A percentile compares a stretch with the other conserved stretches of the same genome.
phyloP scores from a whole-genome alignment of 2,329 filamentous ascomycete species.

The Hansfordia pulvinata region DNA sequence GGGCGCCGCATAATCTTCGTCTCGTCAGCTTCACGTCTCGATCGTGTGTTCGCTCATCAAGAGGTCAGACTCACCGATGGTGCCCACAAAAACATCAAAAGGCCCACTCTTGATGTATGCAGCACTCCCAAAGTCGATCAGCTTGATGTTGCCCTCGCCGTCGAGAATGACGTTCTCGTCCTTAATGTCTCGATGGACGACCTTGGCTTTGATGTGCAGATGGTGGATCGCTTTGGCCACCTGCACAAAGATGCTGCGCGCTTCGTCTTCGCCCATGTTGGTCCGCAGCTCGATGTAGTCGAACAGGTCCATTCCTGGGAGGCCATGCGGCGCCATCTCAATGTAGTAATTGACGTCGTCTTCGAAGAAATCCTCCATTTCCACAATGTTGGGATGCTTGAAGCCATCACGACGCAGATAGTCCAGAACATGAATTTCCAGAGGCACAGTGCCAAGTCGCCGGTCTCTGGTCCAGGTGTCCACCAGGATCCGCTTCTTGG shows the following conservation, averaged over 20 bases:
- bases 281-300: constrained; percentile 95
- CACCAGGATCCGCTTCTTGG: constrained; percentile 88
- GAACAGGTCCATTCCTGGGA: constrained; percentile 96
- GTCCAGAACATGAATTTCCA: constrained; percentile 95
- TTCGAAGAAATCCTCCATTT: constrained; percentile 63
- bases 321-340: constrained; percentile 88
- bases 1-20: constrained; percentile 87
- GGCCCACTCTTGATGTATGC: constrained; percentile 97
- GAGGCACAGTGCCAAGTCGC: constrained; percentile 79
- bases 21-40: constrained; percentile 4
- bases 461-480: constrained; percentile 97
- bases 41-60: too few relatives aligned
- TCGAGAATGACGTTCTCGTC: constrained; percentile 97
- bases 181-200: constrained; percentile 97
- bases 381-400: constrained; percentile 55
- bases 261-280: constrained; percentile 93
- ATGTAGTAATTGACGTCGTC: constrained; percentile 95
- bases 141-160: constrained; percentile 86
- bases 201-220: constrained; percentile 76
- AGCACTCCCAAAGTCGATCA: constrained; percentile 96
- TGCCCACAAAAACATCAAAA: constrained; percentile 97
- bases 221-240: constrained; percentile 84
- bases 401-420: constrained; percentile 68
- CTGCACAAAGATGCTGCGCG: constrained; percentile 88
- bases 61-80: constrained; percentile 72